phyloP scores from a whole-genome alignment of 305 asterid species.

The Euphrasia arctica region DNA sequence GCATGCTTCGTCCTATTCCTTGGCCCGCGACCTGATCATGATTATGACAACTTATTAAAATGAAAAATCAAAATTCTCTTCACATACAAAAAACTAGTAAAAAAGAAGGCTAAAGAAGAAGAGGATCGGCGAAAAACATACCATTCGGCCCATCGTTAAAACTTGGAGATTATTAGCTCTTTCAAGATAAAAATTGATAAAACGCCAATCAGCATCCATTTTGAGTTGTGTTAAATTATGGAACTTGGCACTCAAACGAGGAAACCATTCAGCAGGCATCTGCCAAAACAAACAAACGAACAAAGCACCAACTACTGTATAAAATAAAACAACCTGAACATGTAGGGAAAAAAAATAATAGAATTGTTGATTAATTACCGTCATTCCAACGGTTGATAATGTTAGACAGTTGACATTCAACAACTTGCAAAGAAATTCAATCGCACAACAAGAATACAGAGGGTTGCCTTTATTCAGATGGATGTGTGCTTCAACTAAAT shows the following conservation, averaged over 20 bases:
- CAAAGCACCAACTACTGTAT: neutral
- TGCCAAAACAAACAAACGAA: neutral
- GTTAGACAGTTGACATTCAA: neutral
- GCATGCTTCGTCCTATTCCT: no score
- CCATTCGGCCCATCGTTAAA: conserved; percentile 1
- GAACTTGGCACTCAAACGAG: neutral
- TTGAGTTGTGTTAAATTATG: conserved; percentile 16
- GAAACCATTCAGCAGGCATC: neutral
- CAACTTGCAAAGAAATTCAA: neutral
- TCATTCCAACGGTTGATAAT: neutral
- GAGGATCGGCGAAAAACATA: neutral
- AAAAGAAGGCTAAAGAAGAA: no score
- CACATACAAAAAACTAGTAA: neutral
- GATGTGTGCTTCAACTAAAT: conserved; percentile 10
- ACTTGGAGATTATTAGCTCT: conserved; percentile 17
- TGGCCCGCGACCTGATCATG: no score
- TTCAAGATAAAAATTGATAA: conserved; percentile 1
- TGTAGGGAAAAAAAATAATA: no score
- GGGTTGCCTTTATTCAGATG: neutral
- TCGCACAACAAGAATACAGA: neutral
- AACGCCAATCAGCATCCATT: conserved; percentile 13
- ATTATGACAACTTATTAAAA: neutral
- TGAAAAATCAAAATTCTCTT: no score
- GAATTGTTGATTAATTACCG: no score
- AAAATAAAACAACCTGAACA: no score